These are phyloP conservation scores for Saccharomyces pastorianus DNA, from an alignment of 1,139 yeast genomes.

Conservation along the genomic window DNA sequence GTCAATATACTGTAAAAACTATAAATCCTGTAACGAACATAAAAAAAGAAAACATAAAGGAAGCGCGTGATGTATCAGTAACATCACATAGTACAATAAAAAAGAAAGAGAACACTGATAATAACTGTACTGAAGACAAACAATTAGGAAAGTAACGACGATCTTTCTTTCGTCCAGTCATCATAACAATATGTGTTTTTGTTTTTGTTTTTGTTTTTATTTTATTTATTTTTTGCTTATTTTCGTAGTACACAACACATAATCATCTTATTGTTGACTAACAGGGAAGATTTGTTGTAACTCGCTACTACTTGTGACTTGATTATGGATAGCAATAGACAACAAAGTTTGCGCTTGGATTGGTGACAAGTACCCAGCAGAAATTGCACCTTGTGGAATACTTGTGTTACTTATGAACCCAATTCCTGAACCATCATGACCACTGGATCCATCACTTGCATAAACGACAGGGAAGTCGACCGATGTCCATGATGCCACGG, in stretches of 20 bases:
- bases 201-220: neutral
- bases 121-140: neutral
- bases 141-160: neutral
- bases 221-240: neutral
- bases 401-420: conserved; percentile 11
- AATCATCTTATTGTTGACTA: neutral
- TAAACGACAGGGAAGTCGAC: conserved; percentile 18
- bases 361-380: conserved; percentile 28
- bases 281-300: conserved; percentile 15
- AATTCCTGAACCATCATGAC: conserved; percentile 2
- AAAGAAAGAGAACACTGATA: neutral
- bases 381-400: conserved; percentile 21
- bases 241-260: neutral
- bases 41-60: neutral
- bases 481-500: conserved; percentile 9
- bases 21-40: neutral
- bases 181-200: neutral
- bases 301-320: conserved; percentile 14
- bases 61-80: neutral
- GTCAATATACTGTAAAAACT: neutral
- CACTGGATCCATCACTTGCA: conserved; percentile 10
- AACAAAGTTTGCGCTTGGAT: conserved; percentile 26
- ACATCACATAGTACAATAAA: neutral
- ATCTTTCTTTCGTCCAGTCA: neutral
- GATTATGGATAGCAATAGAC: conserved; percentile 22